Base-by-base conservation (phyloP, 306 rosid species). In the Gynostemma pentaphyllum region DNA sequence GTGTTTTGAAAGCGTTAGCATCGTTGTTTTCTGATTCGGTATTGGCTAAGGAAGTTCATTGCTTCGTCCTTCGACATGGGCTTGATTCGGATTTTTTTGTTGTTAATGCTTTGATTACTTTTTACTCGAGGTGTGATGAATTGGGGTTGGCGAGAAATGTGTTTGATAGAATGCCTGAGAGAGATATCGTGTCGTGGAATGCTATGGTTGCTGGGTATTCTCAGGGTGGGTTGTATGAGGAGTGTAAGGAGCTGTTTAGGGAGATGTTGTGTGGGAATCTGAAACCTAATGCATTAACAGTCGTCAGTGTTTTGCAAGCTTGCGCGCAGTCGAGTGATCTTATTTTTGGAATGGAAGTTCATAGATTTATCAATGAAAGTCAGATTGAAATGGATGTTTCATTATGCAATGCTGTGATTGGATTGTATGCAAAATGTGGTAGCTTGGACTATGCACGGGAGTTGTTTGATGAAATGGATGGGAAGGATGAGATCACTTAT, bases 241-340 rank as follows among this genome's bases (percentile, higher is more conserved):
- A 88, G 72, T 86, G 95, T 57, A 92, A 86, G 73, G 69, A 70
- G 28, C 56, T 88, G 45, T 88, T 76, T 41, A 60, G 68, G 75
- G 79, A 75, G 78, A 79, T 92, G 90, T 39, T 78, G 51, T 56
- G 53, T 26, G 52, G 14, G 9, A 76, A 76, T 48, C 64, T 80
- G 71, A 45, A 36, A 32, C 96, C 96, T 9, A 50, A 88, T 64
- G 80, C 51, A 7, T 76, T 84, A 51, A 86, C 99, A 0, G 6
- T 69, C 0, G 83, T 83, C 49, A 84, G 94, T 29, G 78, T 88
- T 51, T 72, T 88, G 82, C 99, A 88, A 75, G 90, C 97, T 2
- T 86, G 99, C 84, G 87, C 89, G 11, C 94, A 92, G 72, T 86
- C 89, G 0, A 79, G 67, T 28, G 95, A 92, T 79, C 90, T 88